These are phyloP conservation scores for Coemansia sp. DNA, from an alignment of 192 early-diverging fungal species.

Conservation along the genomic window DNA sequence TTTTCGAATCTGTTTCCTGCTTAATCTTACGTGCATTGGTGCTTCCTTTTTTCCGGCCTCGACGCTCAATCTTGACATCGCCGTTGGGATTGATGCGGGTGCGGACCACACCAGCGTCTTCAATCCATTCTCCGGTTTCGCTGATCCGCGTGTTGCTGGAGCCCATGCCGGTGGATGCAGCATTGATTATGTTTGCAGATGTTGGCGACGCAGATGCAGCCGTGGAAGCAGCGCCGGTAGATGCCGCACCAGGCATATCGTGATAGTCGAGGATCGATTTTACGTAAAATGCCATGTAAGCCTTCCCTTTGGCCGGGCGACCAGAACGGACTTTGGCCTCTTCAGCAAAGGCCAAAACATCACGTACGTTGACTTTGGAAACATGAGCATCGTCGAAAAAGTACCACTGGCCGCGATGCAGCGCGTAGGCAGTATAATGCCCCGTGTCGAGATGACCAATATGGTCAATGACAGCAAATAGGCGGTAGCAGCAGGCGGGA, in stretches of 20 bases:
- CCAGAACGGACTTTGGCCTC: constrained; percentile 63
- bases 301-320: constrained; percentile 38
- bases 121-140: constrained; percentile 27
- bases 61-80: constrained; percentile 38
- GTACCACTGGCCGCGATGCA: constrained; percentile 82
- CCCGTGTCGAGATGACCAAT: constrained; percentile 90
- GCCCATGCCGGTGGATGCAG: constrained; percentile 13
- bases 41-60: constrained; percentile 49
- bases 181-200: not conserved
- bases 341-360: constrained; percentile 61
- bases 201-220: not conserved
- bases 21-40: constrained; percentile 24
- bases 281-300: constrained; percentile 89
- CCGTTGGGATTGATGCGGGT: constrained; percentile 30
- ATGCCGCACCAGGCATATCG: constrained; percentile 19
- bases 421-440: constrained; percentile 87
- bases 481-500: constrained; percentile 72
- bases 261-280: constrained; percentile 66
- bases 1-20: no score
- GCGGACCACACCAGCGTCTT: constrained; percentile 36
- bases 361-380: constrained; percentile 62
- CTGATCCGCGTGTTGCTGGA: constrained; percentile 21
- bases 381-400: constrained; percentile 85
- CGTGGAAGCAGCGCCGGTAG: not conserved
- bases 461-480: constrained; percentile 94